phyloP scores from a whole-genome alignment of 352 stramenopile species.

The Phytopythium helicoides region DNA sequence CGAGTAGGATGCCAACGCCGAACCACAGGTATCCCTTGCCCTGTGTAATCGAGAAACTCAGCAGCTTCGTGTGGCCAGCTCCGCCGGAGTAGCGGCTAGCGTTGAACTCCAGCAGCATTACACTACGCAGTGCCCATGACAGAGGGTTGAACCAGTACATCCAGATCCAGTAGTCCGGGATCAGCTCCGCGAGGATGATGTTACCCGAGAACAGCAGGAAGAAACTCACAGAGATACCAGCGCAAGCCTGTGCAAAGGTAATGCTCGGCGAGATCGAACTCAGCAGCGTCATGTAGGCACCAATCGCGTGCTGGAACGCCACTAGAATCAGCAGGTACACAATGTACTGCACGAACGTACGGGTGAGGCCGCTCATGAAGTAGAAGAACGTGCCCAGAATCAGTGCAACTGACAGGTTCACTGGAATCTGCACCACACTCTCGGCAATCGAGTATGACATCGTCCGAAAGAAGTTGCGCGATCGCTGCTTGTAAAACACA shows the following conservation, averaged over 20 bases:
- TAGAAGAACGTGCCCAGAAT: slow-evolving; percentile 70
- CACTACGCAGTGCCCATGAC: slow-evolving; percentile 33
- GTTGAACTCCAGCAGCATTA: slow-evolving; percentile 52
- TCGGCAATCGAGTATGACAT: too few species aligned
- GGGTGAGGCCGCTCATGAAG: slow-evolving; percentile 73
- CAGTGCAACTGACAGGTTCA: slow-evolving; percentile 63
- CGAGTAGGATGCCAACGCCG: too few species aligned
- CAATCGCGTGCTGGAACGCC: slow-evolving; percentile 54
- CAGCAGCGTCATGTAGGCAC: slow-evolving; percentile 46
- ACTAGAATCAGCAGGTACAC: slow-evolving; percentile 69
- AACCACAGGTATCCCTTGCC: too few species aligned
- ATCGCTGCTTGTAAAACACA: too few species aligned
- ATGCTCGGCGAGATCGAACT: slow-evolving; percentile 33
- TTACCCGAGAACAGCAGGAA: slow-evolving; percentile 60
- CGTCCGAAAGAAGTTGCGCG: too few species aligned
- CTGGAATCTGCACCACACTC: too few species aligned
- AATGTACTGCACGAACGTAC: slow-evolving; percentile 56
- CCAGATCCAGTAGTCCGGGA: too few species aligned
- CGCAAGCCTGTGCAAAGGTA: slow-evolving; percentile 29
- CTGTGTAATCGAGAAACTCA: too few species aligned
- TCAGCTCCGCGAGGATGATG: slow-evolving; percentile 47
- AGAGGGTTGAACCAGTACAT: slow-evolving; percentile 56
- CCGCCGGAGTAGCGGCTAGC: too few species aligned
- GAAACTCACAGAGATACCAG: slow-evolving; percentile 38
- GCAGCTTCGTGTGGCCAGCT: too few species aligned